Percentiles rank a stretch among this genome's conserved stretches.
Conservation (phyloP, 2,329 filamentous ascomycete genomes). For the Phyllosticta citriasiana region DNA sequence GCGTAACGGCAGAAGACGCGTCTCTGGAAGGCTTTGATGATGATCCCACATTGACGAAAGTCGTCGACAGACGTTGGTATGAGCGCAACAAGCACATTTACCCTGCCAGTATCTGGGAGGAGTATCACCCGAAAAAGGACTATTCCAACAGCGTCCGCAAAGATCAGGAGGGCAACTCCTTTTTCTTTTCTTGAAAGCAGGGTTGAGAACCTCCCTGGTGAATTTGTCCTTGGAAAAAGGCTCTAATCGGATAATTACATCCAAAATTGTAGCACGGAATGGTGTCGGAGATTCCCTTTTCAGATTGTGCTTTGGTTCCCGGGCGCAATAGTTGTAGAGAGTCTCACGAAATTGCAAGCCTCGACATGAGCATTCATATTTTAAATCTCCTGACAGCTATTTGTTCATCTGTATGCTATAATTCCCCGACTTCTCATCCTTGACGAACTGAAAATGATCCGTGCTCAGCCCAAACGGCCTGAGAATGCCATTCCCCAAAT, state of each 20-base stretch:
- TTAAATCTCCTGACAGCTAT: conserved; percentile 2
- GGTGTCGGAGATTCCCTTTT: too few relatives aligned
- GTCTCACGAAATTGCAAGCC: neutral
- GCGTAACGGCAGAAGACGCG: conserved; percentile 18
- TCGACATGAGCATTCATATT: neutral
- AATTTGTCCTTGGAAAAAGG: too few relatives aligned
- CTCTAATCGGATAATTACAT: too few relatives aligned
- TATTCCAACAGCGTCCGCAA: conserved; percentile 68
- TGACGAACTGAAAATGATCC: conserved; percentile 87
- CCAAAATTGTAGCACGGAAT: too few relatives aligned
- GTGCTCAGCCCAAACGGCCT: conserved; percentile 92
- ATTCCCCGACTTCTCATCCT: conserved; percentile 80
- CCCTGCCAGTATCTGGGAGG: conserved; percentile 89
- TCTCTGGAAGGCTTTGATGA: conserved; percentile 62
- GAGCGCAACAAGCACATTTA: conserved; percentile 98
- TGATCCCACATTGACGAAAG: conserved; percentile 76
- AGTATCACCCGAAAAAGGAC: conserved; percentile 84
- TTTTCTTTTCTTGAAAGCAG: conserved; percentile 49
- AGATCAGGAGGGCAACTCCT: conserved; percentile 81
- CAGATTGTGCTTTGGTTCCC: neutral
- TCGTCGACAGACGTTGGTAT: conserved; percentile 94
- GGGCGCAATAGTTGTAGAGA: neutral
- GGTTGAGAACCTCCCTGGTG: neutral
- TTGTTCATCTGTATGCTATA: conserved; percentile 87
- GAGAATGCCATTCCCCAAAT: conserved; percentile 81